These are phyloP conservation scores for Candida sp. DNA, from an alignment of 1,139 yeast genomes.

Conservation along the genomic window DNA sequence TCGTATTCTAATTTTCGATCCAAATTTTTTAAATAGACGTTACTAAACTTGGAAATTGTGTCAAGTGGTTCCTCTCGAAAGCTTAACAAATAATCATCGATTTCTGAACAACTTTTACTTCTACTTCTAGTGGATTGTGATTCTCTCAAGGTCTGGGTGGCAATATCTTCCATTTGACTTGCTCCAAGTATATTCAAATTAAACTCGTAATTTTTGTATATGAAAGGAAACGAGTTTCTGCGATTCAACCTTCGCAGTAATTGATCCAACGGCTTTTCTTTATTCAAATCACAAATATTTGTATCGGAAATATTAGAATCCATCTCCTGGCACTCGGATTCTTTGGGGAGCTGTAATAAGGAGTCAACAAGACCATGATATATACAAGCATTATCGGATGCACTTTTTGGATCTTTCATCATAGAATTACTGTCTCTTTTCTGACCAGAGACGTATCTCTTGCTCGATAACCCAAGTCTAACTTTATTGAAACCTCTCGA, in stretches of 20 bases:
- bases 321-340: conserved; percentile 5
- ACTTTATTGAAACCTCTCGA: conserved; percentile 35
- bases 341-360: conserved; percentile 17
- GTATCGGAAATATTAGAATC: conserved; percentile 6
- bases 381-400: conserved; percentile 3
- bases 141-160: neutral
- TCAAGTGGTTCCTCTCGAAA: conserved; percentile 6
- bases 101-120: conserved; percentile 2
- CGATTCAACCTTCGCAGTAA: conserved; percentile 30
- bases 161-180: conserved; percentile 10
- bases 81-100: neutral
- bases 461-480: conserved; percentile 33
- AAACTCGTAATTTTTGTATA: conserved; percentile 16
- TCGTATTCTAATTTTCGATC: conserved; percentile 18
- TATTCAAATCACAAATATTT: conserved; percentile 1
- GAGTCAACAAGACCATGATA: conserved; percentile 17
- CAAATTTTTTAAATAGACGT: conserved; percentile 20
- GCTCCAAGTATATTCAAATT: conserved; percentile 28
- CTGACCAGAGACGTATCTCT: neutral
- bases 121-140: neutral
- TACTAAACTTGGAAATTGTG: conserved; percentile 24
- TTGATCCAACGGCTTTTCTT: conserved; percentile 6
- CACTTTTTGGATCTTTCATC: conserved; percentile 2
- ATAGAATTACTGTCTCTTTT: neutral
- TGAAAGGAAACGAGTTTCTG: conserved; percentile 44